Conservation (phyloP, 2,329 filamentous ascomycete genomes). For the Hypoxylon sp. region DNA sequence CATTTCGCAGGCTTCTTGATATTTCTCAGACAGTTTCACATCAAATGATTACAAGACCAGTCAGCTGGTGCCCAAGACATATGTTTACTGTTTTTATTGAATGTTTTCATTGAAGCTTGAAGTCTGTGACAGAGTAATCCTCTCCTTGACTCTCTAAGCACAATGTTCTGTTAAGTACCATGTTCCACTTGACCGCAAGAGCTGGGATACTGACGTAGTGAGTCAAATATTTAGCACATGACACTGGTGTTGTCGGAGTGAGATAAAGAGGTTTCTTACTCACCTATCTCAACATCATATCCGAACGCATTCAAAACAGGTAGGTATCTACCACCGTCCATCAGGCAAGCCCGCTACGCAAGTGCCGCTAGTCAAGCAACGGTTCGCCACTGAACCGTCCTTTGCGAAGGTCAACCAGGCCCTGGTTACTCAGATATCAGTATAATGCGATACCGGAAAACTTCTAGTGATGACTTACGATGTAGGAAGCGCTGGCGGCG, state of each 20-base stretch:
- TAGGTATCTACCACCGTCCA: constrained; percentile 11
- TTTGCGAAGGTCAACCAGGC: constrained; percentile 44
- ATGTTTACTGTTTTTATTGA: constrained; percentile 49
- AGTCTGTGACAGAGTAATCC: constrained; percentile 54
- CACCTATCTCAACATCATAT: neutral
- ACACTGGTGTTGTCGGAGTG: neutral
- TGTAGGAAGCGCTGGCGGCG: constrained; percentile 36
- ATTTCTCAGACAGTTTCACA: neutral
- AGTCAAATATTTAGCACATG: neutral
- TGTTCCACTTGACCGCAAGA: neutral
- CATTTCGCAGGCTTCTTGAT: neutral
- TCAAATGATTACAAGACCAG: constrained; percentile 19
- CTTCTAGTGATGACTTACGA: constrained; percentile 34
- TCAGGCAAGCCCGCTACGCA: constrained; percentile 28
- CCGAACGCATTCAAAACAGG: neutral
- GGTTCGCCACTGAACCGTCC: constrained; percentile 40
- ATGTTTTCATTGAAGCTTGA: constrained; percentile 50
- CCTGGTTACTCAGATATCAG: constrained; percentile 28
- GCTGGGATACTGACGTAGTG: neutral
- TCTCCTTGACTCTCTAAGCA: constrained; percentile 37
- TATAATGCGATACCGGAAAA: neutral
- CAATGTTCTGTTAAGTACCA: neutral
- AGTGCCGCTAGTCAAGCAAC: constrained; percentile 33
- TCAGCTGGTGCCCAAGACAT: constrained; percentile 52
- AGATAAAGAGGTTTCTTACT: neutral